Percentiles rank a stretch among this genome's conserved stretches.
These are phyloP conservation scores for Pelagomonas calceolata DNA, from an alignment of 108 stramenopile genomes.

Conservation along the genomic window DNA sequence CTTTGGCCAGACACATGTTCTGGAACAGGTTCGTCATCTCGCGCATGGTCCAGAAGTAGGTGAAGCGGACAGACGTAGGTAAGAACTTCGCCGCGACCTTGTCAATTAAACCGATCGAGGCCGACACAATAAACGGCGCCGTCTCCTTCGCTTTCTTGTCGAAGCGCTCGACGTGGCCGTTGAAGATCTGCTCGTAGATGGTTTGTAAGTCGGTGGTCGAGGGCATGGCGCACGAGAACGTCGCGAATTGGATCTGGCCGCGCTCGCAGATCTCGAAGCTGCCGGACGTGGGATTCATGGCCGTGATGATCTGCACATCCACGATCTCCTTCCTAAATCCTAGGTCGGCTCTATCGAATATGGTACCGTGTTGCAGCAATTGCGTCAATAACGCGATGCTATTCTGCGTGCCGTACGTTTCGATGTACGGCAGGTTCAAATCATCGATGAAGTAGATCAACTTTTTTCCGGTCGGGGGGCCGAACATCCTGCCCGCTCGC, in stretches of 20 bases:
- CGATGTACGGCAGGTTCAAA: slow-evolving; percentile 79
- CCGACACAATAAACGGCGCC: slow-evolving; percentile 40
- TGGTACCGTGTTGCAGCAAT: slow-evolving; percentile 67
- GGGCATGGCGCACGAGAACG: slow-evolving; percentile 65
- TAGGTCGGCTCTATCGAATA: slow-evolving; percentile 67
- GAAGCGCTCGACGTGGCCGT: slow-evolving; percentile 43
- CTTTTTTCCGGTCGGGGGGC: slow-evolving; percentile 67
- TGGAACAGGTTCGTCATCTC: slow-evolving; percentile 76
- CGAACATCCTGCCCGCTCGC: slow-evolving; percentile 63
- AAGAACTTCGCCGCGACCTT: slow-evolving; percentile 59
- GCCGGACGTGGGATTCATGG: slow-evolving; percentile 81
- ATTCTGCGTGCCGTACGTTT: slow-evolving; percentile 82
- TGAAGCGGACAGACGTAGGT: slow-evolving; percentile 69
- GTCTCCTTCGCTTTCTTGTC: not conserved
- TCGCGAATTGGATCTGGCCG: slow-evolving; percentile 70
- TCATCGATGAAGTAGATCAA: slow-evolving; percentile 73
- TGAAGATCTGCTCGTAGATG: slow-evolving; percentile 64
- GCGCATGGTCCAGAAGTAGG: slow-evolving; percentile 88
- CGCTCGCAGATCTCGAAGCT: slow-evolving; percentile 75
- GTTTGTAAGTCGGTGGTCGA: slow-evolving; percentile 54
- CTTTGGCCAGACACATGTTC: slow-evolving; percentile 51
- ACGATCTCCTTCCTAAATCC: slow-evolving; percentile 70
- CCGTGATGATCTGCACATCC: slow-evolving; percentile 72
- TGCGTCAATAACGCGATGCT: slow-evolving; percentile 72
- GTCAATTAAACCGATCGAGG: slow-evolving; percentile 64